These are phyloP conservation scores for Ceriops decandra DNA, from an alignment of 345 rosid species.

Conservation along the genomic window DNA sequence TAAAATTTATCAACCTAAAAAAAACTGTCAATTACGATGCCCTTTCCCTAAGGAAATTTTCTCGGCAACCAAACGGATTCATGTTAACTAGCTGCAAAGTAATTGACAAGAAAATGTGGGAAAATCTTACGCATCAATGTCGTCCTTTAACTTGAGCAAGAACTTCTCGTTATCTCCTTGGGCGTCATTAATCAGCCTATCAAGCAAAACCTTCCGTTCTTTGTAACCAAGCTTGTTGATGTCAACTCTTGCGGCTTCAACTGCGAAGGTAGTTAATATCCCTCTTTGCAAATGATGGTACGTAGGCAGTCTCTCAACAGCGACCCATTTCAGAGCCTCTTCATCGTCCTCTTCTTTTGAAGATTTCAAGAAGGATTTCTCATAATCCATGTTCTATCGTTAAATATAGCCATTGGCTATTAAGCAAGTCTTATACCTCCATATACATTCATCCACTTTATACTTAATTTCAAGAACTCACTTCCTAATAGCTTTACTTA, in stretches of 20 bases:
- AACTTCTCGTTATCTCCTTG: constrained; percentile 23
- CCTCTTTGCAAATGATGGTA: constrained; percentile 39
- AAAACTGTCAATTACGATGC: too few species aligned
- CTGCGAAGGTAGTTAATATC: constrained; percentile 24
- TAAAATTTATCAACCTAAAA: too few species aligned
- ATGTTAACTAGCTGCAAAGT: not conserved
- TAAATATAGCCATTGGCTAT: too few species aligned
- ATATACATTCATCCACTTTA: too few species aligned
- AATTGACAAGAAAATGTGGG: not conserved
- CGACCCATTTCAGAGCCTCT: constrained; percentile 53
- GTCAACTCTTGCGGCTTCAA: constrained; percentile 16
- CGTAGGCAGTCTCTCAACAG: constrained; percentile 46
- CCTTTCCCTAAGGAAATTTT: too few species aligned
- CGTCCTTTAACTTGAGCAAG: constrained; percentile 20
- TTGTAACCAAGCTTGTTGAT: constrained; percentile 21
- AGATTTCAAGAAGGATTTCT: constrained; percentile 1
- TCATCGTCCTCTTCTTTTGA: constrained; percentile 33
- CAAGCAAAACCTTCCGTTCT: constrained; percentile 14
- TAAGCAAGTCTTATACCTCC: too few species aligned
- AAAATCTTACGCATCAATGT: constrained; percentile 14
- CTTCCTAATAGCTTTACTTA: too few species aligned
- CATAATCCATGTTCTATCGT: too few species aligned
- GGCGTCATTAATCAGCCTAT: constrained; percentile 13
- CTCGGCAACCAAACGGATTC: not conserved
- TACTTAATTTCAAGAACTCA: too few species aligned